A percentile compares a stretch with the other conserved stretches of the same genome.
These are phyloP conservation scores for Teunomyces aglyptinius DNA, from an alignment of 805 yeast species.

Conservation along the genomic window DNA sequence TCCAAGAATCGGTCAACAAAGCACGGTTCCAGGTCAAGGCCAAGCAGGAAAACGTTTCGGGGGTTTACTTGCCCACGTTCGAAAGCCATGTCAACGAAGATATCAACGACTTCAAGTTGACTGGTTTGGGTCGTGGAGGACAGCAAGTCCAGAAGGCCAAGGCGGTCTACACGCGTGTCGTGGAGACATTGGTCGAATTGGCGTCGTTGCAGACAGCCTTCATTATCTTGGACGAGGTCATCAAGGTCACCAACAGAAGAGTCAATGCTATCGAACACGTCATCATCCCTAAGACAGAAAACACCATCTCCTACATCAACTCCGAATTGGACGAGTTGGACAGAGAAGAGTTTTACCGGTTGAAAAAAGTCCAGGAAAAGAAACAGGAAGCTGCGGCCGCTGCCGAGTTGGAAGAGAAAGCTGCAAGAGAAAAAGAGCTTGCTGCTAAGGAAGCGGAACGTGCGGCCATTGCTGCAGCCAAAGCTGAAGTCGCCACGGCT, in stretches of 20 bases:
- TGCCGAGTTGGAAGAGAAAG: slow-evolving; percentile 53
- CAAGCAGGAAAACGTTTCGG: slow-evolving; percentile 93
- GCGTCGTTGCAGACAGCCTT: slow-evolving; percentile 97
- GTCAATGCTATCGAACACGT: slow-evolving; percentile 99
- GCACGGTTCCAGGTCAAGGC: slow-evolving; percentile 91
- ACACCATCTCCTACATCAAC: slow-evolving; percentile 86
- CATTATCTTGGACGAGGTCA: slow-evolving; percentile 93
- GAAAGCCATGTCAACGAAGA: slow-evolving; percentile 80
- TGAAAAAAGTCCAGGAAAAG: slow-evolving; percentile 95
- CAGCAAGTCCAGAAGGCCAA: slow-evolving; percentile 96
- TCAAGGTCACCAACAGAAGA: slow-evolving; percentile 96
- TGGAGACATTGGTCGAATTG: slow-evolving; percentile 92
- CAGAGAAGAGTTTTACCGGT: slow-evolving; percentile 95
- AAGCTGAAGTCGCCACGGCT: neutral
- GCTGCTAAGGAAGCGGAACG: slow-evolving; percentile 14
- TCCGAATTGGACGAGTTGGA: slow-evolving; percentile 96
- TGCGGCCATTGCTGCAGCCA: slow-evolving; percentile 16
- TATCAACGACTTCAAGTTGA: slow-evolving; percentile 90
- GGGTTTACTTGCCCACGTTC: slow-evolving; percentile 91
- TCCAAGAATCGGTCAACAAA: slow-evolving; percentile 86
- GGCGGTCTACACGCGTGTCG: slow-evolving; percentile 89
- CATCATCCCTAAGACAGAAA: slow-evolving; percentile 95
- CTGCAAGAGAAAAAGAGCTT: slow-evolving; percentile 14
- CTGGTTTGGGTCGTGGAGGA: slow-evolving; percentile 98
- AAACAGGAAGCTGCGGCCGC: slow-evolving; percentile 77